Evolutionary conservation across 2,329 filamentous ascomycete species (phyloP).

Genomic region (Scortechinia acanthostroma): DNA sequence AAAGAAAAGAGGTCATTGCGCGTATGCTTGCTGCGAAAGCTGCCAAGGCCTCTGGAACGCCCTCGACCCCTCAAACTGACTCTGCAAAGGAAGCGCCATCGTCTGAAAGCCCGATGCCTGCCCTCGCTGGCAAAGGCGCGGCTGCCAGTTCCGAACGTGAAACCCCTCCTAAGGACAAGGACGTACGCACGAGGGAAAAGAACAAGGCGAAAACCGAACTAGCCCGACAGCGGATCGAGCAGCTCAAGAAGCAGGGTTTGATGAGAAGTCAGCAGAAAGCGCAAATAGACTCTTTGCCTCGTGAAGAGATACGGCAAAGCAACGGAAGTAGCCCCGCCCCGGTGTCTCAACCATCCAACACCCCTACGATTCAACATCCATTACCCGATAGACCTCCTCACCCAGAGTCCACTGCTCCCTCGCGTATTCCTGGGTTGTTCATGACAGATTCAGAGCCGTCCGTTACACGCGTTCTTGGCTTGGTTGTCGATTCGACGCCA

Average conservation of each 20-base stretch:
- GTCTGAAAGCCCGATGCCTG: not conserved
- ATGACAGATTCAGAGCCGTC: not conserved
- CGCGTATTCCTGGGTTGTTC: not conserved
- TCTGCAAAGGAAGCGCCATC: not conserved
- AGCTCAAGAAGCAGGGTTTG: slow-evolving; percentile 1
- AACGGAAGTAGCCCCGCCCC: too few species aligned
- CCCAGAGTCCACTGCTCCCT: not conserved
- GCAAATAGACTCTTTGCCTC: not conserved
- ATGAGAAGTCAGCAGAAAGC: not conserved
- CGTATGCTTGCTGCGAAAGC: not conserved
- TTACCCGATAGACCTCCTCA: not conserved
- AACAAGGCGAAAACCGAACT: slow-evolving; percentile 1
- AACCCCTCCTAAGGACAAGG: not conserved
- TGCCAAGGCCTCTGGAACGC: not conserved
- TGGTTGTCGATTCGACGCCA: not conserved
- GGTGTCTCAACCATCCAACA: not conserved
- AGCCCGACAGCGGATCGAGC: not conserved
- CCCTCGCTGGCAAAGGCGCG: not conserved
- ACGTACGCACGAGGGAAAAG: not conserved
- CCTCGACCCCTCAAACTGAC: not conserved
- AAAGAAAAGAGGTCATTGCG: slow-evolving; percentile 1
- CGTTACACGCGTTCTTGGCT: not conserved
- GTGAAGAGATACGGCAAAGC: not conserved
- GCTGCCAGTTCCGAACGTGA: too few species aligned
- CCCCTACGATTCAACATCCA: not conserved